Evolutionary conservation across 345 rosid genomes (phyloP).

Genomic region (Fremontodendron californicum): DNA sequence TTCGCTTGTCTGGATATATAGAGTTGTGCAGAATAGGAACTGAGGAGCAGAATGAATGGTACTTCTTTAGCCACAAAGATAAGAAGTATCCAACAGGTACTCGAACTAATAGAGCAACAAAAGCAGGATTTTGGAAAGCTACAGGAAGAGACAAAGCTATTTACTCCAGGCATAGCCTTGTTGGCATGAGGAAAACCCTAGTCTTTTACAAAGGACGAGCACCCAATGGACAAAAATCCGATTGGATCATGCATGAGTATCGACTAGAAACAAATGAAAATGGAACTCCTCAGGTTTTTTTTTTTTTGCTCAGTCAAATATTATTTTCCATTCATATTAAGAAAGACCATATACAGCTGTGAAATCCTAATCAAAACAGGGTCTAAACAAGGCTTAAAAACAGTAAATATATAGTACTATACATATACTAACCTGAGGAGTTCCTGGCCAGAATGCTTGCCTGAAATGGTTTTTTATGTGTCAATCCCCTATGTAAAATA

Average conservation of each 20-base stretch:
- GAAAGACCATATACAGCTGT: too few relatives aligned
- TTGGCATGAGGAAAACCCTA: slow-evolving; percentile 94
- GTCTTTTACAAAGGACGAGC: slow-evolving; percentile 97
- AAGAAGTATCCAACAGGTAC: slow-evolving; percentile 99
- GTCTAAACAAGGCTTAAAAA: too few relatives aligned
- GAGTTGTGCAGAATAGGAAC: slow-evolving; percentile 82
- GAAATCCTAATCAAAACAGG: too few relatives aligned
- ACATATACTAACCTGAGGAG: too few relatives aligned
- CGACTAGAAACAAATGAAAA: slow-evolving; percentile 90
- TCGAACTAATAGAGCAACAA: slow-evolving; percentile 93
- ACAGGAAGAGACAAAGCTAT: slow-evolving; percentile 97
- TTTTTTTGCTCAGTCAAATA: too few relatives aligned
- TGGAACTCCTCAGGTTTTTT: slow-evolving; percentile 84
- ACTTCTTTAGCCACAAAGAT: slow-evolving; percentile 98
- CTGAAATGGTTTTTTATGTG: too few relatives aligned
- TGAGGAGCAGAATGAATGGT: slow-evolving; percentile 97
- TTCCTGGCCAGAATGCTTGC: too few relatives aligned
- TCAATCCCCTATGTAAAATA: too few relatives aligned
- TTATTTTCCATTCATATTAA: too few relatives aligned
- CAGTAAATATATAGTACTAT: too few relatives aligned
- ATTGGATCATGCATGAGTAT: slow-evolving; percentile 98
- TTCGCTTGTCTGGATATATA: slow-evolving; percentile 11
- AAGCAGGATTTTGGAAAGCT: slow-evolving; percentile 98
- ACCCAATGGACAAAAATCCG: slow-evolving; percentile 91
- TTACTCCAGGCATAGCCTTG: slow-evolving; percentile 60